phyloP scores from a whole-genome alignment of 2,329 filamentous ascomycete species.

The Penicillium rolfsii region DNA sequence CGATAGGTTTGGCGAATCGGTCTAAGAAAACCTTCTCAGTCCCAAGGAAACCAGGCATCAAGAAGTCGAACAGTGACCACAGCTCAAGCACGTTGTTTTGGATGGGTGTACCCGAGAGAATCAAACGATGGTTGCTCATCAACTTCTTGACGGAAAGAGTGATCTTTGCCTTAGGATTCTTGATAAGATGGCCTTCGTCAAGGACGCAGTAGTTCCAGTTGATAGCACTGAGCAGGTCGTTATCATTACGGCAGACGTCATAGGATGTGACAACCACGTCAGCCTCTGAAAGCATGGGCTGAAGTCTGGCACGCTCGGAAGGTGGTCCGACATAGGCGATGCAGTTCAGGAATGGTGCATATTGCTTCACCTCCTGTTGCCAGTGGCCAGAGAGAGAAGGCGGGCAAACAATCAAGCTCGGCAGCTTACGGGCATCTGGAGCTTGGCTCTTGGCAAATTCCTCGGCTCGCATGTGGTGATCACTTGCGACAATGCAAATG shows the following conservation, averaged over 20 bases:
- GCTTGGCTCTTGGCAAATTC: conserved; percentile 83
- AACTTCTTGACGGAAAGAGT: conserved; percentile 89
- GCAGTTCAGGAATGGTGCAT: conserved; percentile 89
- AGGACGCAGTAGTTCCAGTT: conserved; percentile 98
- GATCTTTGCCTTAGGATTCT: conserved; percentile 97
- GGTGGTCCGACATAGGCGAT: conserved; percentile 91
- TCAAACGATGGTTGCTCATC: conserved; percentile 88
- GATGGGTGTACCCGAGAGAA: conserved; percentile 94
- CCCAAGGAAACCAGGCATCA: conserved; percentile 97
- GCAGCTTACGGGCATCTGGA: conserved; percentile 75
- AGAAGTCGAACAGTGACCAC: conserved; percentile 97
- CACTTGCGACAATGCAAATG: conserved; percentile 95
- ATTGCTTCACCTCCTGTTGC: conserved; percentile 96
- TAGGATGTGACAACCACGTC: conserved; percentile 98
- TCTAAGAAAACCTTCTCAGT: conserved; percentile 97
- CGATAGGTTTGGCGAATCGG: conserved; percentile 91
- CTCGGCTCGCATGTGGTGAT: conserved; percentile 90
- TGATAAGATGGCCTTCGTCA: conserved; percentile 97
- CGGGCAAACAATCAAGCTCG: conserved; percentile 93
- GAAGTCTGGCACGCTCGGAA: conserved; percentile 72
- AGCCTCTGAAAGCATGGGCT: conserved; percentile 70
- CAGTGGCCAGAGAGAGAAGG: conserved; percentile 96
- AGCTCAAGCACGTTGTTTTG: conserved; percentile 97
- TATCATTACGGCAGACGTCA: conserved; percentile 94
- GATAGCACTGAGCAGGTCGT: conserved; percentile 78